phyloP scores from a whole-genome alignment of 805 yeast species.

The Sporopachydermia quercuum region DNA sequence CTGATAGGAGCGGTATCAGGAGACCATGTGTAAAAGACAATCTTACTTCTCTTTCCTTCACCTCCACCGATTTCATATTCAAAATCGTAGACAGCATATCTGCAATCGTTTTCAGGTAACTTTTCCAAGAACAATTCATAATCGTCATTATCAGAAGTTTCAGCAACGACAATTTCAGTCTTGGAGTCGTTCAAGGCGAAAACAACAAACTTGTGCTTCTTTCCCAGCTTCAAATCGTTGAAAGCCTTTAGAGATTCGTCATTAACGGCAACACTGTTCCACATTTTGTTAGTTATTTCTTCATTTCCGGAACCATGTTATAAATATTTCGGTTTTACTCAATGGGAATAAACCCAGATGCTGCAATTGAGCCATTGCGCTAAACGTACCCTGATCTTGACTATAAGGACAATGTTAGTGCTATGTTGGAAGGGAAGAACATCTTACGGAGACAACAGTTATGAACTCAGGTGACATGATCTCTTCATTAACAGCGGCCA shows the following conservation, averaged over 20 bases:
- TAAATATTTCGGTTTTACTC: no score
- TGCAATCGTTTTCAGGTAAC: constrained; percentile 91
- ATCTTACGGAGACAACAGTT: no score
- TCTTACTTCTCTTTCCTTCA: constrained; percentile 84
- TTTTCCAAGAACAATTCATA: constrained; percentile 80
- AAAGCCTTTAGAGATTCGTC: constrained; percentile 89
- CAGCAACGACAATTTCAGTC: constrained; percentile 82
- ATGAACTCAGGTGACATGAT: no score
- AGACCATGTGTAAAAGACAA: constrained; percentile 77
- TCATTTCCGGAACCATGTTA: no score
- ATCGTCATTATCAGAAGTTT: constrained; percentile 57
- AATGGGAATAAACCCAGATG: no score
- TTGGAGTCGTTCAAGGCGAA: constrained; percentile 70
- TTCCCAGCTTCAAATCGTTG: constrained; percentile 91
- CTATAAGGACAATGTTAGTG: no score
- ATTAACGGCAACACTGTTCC: constrained; percentile 70
- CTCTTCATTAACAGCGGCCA: no score
- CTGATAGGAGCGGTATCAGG: constrained; percentile 96
- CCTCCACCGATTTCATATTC: constrained; percentile 82
- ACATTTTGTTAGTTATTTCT: no score
- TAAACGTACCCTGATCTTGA: no score
- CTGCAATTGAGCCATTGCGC: no score
- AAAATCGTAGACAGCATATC: constrained; percentile 93
- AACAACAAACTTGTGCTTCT: constrained; percentile 72
- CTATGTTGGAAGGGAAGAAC: no score